Evolutionary conservation across 257 asterid genomes (phyloP).

Genomic region (Salvia splendens): DNA sequence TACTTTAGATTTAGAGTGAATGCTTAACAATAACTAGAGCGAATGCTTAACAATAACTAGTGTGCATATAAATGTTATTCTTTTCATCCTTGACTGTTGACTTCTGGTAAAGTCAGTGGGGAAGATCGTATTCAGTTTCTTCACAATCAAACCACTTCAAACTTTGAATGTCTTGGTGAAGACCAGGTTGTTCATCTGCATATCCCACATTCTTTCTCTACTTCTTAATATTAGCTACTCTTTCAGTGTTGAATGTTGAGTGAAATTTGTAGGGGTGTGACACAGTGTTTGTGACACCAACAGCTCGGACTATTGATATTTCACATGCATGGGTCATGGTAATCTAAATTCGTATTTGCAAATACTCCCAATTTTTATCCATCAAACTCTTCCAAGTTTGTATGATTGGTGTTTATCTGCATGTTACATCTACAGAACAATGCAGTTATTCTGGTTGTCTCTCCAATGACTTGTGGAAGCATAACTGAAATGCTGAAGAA

Average conservation of each 20-base stretch:
- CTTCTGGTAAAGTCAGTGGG: conserved; percentile 76
- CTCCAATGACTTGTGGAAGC: conserved; percentile 69
- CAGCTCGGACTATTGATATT: conserved; percentile 94
- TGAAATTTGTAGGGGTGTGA: conserved; percentile 76
- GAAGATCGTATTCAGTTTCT: conserved; percentile 88
- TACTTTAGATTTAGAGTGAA: not conserved
- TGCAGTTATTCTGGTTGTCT: conserved; percentile 78
- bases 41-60: not conserved
- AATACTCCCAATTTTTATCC: conserved; percentile 24
- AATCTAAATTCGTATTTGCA: conserved; percentile 33
- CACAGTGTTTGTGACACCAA: conserved; percentile 92
- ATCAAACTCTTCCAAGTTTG: conserved; percentile 18
- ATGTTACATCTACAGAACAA: conserved; percentile 66
- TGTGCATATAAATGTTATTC: conserved; percentile 16
- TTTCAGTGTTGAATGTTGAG: conserved; percentile 21
- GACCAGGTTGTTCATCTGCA: conserved; percentile 71
- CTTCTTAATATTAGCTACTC: conserved; percentile 11
- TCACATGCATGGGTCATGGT: conserved; percentile 96
- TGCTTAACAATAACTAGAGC: not conserved
- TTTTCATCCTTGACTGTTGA: conserved; percentile 32
- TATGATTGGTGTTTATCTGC: conserved; percentile 21
- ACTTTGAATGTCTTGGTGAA: conserved; percentile 76
- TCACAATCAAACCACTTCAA: conserved; percentile 97
- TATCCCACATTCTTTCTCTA: conserved; percentile 14
- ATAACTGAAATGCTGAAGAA: conserved; percentile 75